A percentile compares a stretch with the other conserved stretches of the same genome.
phyloP scores from a whole-genome alignment of 1,284 basidiomycete genomes.

The Boletus smithii region DNA sequence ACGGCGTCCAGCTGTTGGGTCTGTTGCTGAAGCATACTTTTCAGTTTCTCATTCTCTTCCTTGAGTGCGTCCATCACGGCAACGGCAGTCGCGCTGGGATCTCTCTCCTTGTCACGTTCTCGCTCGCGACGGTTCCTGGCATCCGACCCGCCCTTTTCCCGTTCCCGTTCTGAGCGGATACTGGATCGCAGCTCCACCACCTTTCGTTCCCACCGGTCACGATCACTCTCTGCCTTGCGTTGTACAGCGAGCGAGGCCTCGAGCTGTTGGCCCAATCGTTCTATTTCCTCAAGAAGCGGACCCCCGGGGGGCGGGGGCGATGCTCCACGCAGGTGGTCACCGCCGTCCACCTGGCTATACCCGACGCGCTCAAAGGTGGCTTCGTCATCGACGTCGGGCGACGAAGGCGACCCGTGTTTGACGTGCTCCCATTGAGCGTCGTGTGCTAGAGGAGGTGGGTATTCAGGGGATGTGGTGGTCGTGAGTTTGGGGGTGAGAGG shows the following conservation, averaged over 20 bases:
- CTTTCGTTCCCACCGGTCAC: conserved; percentile 22
- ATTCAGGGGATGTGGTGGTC: conserved; percentile 10
- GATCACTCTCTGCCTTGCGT: conserved; percentile 20
- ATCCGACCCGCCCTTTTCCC: conserved; percentile 16
- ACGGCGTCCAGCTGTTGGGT: conserved; percentile 11
- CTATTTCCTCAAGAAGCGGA: conserved; percentile 17
- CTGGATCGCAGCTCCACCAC: conserved; percentile 15
- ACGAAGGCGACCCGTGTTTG: conserved; percentile 16
- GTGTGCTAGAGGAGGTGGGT: conserved; percentile 4
- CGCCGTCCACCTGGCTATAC: conserved; percentile 16
- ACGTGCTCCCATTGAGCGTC: conserved; percentile 29
- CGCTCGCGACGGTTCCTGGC: conserved; percentile 24
- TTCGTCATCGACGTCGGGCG: conserved; percentile 22
- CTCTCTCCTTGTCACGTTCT: conserved; percentile 20
- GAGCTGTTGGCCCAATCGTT: conserved; percentile 5
- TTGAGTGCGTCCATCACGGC: conserved; percentile 15
- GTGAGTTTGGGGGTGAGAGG: conserved; percentile 29
- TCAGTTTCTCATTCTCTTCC: conserved; percentile 28
- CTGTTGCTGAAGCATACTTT: conserved; percentile 17
- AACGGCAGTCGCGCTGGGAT: neutral
- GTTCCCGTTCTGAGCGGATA: conserved; percentile 10
- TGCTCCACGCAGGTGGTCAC: neutral
- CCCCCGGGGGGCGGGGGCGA: neutral
- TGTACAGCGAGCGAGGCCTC: conserved; percentile 12
- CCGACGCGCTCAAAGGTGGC: conserved; percentile 18